A percentile compares a stretch with the other conserved stretches of the same genome.
phyloP scores from a whole-genome alignment of 257 asterid genomes.

The Primulina eburnea region DNA sequence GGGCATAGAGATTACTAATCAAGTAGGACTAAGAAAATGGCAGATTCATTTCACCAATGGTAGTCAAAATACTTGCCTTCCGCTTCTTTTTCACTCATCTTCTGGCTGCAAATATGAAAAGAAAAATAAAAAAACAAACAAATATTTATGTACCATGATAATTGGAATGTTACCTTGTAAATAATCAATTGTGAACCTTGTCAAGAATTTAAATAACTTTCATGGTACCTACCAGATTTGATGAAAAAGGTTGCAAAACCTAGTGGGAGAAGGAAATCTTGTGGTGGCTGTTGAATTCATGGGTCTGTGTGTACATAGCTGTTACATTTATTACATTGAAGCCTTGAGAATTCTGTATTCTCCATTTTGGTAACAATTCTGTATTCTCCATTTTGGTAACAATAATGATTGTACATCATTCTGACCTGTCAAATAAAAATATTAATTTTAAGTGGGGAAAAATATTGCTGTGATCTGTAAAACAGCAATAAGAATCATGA shows the following conservation, averaged over 20 bases:
- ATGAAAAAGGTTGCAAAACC: not conserved
- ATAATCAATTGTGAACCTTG: no score
- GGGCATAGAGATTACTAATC: not conserved
- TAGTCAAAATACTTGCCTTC: not conserved
- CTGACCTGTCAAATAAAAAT: not conserved
- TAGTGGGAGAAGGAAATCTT: not conserved
- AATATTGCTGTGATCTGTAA: not conserved
- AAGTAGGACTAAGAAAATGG: not conserved
- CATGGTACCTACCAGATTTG: not conserved
- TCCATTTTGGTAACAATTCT: not conserved
- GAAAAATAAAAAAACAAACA: not conserved
- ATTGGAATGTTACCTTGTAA: not conserved
- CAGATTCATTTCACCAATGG: not conserved
- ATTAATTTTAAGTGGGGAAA: not conserved
- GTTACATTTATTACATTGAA: not conserved
- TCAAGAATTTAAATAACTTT: not conserved
- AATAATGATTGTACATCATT: not conserved
- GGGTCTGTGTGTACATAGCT: not conserved
- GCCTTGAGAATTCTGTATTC: not conserved
- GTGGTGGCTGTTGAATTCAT: not conserved
- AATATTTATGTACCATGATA: not conserved
- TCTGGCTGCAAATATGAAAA: constrained; percentile 9
- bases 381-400: not conserved
- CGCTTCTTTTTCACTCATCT: not conserved
- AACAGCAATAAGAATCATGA: not conserved